Percentiles rank a stretch among this genome's conserved stretches.
These are phyloP conservation scores for Fusarium sp. DNA, from an alignment of 2,329 filamentous ascomycete species.

Conservation along the genomic window DNA sequence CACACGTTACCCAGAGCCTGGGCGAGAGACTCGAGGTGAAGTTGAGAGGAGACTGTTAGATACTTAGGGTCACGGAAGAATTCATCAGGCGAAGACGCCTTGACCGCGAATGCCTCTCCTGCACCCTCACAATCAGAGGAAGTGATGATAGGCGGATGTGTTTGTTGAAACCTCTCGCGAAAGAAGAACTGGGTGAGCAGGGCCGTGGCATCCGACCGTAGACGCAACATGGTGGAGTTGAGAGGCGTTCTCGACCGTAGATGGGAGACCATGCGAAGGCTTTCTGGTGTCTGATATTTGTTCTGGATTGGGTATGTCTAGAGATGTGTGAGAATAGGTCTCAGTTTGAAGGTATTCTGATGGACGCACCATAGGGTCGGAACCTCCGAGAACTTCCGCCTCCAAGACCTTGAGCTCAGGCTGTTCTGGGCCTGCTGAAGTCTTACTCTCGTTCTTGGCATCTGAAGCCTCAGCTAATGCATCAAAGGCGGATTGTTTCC, in stretches of 20 bases:
- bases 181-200: conserved; percentile 82
- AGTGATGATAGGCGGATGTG: conserved; percentile 93
- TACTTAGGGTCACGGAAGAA: conserved; percentile 95
- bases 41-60: conserved; percentile 92
- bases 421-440: conserved; percentile 12
- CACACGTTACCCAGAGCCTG: conserved; percentile 92
- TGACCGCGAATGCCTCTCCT: conserved; percentile 88
- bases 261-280: conserved; percentile 88
- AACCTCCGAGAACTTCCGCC: conserved; percentile 79
- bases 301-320: conserved; percentile 95
- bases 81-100: conserved; percentile 56
- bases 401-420: conserved; percentile 79
- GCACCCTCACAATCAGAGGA: conserved; percentile 98
- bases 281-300: conserved; percentile 93
- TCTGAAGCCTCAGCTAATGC: conserved; percentile 3
- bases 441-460: conserved; percentile 6
- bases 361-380: conserved; percentile 79
- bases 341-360: background rate
- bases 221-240: conserved; percentile 82
- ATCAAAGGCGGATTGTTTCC: conserved; percentile 7
- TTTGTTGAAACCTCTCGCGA: conserved; percentile 78
- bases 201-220: conserved; percentile 84
- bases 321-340: conserved; percentile 18
- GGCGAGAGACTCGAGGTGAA: conserved; percentile 92
- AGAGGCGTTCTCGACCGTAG: conserved; percentile 84